Evolutionary conservation across 1,139 yeast species (phyloP).

Genomic region (Taphrina betulina): DNA sequence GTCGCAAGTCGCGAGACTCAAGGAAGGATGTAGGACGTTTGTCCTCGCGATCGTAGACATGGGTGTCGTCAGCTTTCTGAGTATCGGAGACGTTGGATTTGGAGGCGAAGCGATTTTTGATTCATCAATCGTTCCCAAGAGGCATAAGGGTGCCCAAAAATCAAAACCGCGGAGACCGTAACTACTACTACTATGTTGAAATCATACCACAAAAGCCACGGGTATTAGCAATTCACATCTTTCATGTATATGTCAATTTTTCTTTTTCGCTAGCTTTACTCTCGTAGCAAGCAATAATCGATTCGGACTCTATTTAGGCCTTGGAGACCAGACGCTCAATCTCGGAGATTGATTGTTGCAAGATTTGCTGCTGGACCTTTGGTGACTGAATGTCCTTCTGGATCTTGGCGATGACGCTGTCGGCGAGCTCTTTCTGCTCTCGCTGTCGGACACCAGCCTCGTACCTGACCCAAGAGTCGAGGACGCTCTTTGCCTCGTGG

Average conservation of each 20-base stretch:
- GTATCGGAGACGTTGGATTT: conserved; percentile 30
- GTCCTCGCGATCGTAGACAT: conserved; percentile 33
- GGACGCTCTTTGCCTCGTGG: conserved; percentile 85
- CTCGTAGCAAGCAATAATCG: too few species aligned
- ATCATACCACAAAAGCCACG: too few species aligned
- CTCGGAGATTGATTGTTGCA: conserved; percentile 87
- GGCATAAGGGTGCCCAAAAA: too few species aligned
- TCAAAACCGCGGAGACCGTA: too few species aligned
- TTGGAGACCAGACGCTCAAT: conserved; percentile 53
- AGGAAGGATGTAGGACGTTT: conserved; percentile 21
- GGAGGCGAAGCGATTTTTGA: neutral
- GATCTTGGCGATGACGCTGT: conserved; percentile 83
- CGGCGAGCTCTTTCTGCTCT: conserved; percentile 89
- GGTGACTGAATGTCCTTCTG: conserved; percentile 80
- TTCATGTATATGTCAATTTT: too few species aligned
- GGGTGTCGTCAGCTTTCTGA: conserved; percentile 32
- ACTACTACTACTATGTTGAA: too few species aligned
- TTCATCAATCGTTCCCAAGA: neutral
- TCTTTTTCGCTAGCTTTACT: too few species aligned
- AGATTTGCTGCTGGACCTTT: conserved; percentile 89
- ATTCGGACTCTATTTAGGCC: conserved; percentile 17
- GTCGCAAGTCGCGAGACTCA: conserved; percentile 22
- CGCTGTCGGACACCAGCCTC: conserved; percentile 95
- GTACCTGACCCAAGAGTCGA: conserved; percentile 98
- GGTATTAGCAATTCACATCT: too few species aligned